A percentile compares a stretch with the other conserved stretches of the same genome.
These are phyloP conservation scores for Knoxdaviesia proteae DNA, from an alignment of 2,329 filamentous ascomycete species.

Conservation along the genomic window DNA sequence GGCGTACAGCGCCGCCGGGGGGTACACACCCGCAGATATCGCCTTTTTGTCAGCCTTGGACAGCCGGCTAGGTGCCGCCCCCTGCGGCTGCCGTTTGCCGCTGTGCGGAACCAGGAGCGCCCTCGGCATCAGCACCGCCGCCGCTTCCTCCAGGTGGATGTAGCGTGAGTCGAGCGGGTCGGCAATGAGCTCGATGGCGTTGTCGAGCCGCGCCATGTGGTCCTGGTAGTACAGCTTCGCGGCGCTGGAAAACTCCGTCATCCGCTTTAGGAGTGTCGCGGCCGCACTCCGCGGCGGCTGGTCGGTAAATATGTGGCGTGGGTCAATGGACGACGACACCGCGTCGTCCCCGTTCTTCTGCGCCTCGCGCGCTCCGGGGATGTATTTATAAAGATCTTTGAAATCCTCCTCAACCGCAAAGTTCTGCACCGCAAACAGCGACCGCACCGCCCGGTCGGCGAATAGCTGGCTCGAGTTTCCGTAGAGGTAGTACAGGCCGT, in stretches of 20 bases:
- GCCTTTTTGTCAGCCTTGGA: too few relatives aligned
- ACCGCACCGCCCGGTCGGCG: constrained; percentile 18
- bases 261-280: constrained; percentile 21
- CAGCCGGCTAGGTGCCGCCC: too few relatives aligned
- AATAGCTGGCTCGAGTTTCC: constrained; percentile 28
- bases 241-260: constrained; percentile 22
- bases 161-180: constrained; percentile 17
- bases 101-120: too few relatives aligned
- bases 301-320: constrained; percentile 8
- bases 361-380: constrained; percentile 4
- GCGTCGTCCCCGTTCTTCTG: constrained; percentile 6
- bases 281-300: constrained; percentile 24
- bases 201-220: constrained; percentile 26
- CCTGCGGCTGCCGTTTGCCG: too few relatives aligned
- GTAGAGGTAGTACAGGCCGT: constrained; percentile 32
- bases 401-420: constrained; percentile 23
- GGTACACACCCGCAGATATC: constrained; percentile 7
- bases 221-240: constrained; percentile 24
- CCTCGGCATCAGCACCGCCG: too few relatives aligned
- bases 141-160: constrained; percentile 8
- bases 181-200: constrained; percentile 20
- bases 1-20: constrained; percentile 38
- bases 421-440: constrained; percentile 26
- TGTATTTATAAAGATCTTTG: constrained; percentile 10
- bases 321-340: too few relatives aligned